These are phyloP conservation scores for Smallanthus sonchifolius DNA, from an alignment of 129 eudicot genomes.

Conservation along the genomic window DNA sequence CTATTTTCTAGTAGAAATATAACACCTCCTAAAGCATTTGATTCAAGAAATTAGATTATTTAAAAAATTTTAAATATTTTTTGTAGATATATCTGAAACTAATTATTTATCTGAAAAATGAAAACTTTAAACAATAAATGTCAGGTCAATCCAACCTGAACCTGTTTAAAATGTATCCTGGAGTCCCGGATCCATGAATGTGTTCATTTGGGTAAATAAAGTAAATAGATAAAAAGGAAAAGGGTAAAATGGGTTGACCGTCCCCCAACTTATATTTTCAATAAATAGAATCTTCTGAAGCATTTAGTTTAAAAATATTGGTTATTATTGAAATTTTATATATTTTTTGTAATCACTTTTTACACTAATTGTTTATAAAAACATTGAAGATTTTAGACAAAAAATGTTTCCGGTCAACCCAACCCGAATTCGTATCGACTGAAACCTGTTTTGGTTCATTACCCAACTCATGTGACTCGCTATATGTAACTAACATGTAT, in stretches of 20 bases:
- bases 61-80: neutral
- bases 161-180: neutral
- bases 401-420: neutral
- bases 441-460: neutral
- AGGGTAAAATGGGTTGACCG: neutral
- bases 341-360: neutral
- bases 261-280: neutral
- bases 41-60: neutral
- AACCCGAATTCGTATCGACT: neutral
- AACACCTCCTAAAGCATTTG: neutral
- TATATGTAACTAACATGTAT: conserved; percentile 2
- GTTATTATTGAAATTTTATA: neutral
- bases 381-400: neutral
- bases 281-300: neutral
- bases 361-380: neutral
- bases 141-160: neutral
- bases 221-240: neutral
- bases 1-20: neutral
- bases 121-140: neutral
- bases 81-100: neutral
- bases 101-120: neutral
- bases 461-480: neutral
- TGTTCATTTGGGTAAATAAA: neutral
- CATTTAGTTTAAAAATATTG: neutral
- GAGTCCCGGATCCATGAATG: neutral